Evolutionary conservation across 108 stramenopile species (phyloP).

Genomic region (Fragilaria radians): DNA sequence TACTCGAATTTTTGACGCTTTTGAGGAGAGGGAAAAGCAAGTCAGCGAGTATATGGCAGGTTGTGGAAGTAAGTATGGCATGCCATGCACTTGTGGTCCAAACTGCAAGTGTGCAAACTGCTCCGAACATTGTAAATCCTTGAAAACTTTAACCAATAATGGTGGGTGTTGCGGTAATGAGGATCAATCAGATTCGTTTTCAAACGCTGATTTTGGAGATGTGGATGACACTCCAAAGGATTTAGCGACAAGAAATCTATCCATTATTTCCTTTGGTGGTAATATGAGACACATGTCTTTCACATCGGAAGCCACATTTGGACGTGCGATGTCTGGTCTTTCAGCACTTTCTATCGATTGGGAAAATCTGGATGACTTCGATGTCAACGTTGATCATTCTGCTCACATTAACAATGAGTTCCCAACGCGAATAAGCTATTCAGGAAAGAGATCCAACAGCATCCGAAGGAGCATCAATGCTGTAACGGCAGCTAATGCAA

Average conservation of each 20-base stretch:
- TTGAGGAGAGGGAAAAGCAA: constrained; percentile 42
- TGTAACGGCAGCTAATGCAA: neutral
- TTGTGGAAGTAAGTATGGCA: constrained; percentile 44
- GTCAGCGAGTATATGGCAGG: constrained; percentile 50
- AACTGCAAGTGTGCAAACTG: constrained; percentile 43
- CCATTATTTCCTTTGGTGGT: constrained; percentile 39
- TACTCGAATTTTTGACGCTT: constrained; percentile 57
- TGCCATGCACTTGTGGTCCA: constrained; percentile 46
- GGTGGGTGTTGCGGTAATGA: neutral
- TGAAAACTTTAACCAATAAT: neutral
- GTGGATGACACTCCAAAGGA: neutral
- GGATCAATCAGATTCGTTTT: neutral
- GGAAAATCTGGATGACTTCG: constrained; percentile 91
- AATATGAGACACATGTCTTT: constrained; percentile 36
- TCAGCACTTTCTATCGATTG: constrained; percentile 84
- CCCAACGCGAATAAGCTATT: neutral
- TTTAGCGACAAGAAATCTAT: constrained; percentile 15
- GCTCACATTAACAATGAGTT: constrained; percentile 77
- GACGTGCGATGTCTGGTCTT: constrained; percentile 85
- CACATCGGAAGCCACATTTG: constrained; percentile 58
- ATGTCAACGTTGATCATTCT: constrained; percentile 83
- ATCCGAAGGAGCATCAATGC: neutral
- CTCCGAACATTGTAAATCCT: constrained; percentile 6
- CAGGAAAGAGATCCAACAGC: neutral
- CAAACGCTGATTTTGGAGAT: neutral